These are phyloP conservation scores for Neltuma alba DNA, from an alignment of 306 rosid species.

Conservation along the genomic window DNA sequence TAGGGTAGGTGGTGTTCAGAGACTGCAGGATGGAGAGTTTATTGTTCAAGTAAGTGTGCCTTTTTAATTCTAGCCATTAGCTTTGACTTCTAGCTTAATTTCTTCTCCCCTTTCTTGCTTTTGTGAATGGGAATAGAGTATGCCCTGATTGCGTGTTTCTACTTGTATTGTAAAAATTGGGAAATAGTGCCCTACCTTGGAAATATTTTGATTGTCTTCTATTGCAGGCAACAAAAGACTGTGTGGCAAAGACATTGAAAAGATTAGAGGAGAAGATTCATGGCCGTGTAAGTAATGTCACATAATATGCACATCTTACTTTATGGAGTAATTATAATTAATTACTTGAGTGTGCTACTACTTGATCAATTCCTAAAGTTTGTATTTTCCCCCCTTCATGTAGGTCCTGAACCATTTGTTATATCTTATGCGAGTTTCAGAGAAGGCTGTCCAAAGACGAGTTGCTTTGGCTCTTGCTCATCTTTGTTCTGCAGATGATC, in stretches of 20 bases:
- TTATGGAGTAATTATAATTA: conserved; percentile 23
- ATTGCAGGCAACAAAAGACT: conserved; percentile 95
- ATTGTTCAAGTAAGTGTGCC: conserved; percentile 82
- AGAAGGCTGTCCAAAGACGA: conserved; percentile 78
- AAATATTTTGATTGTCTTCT: conserved; percentile 36
- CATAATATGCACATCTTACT: conserved; percentile 9
- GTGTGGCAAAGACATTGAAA: conserved; percentile 98
- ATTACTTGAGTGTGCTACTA: conserved; percentile 18
- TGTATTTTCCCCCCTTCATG: conserved; percentile 41
- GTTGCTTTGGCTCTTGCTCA: conserved; percentile 97
- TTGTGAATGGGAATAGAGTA: conserved; percentile 26
- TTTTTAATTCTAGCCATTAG: conserved; percentile 5
- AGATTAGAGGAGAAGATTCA: conserved; percentile 98
- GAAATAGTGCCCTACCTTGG: conserved; percentile 16
- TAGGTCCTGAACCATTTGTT: conserved; percentile 89
- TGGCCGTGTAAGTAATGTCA: conserved; percentile 70
- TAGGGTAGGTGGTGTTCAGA: conserved; percentile 96
- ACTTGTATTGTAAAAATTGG: conserved; percentile 12
- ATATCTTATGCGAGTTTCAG: conserved; percentile 88
- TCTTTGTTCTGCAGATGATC: conserved; percentile 85
- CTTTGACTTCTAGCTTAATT: conserved; percentile 16
- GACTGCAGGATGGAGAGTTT: conserved; percentile 96
- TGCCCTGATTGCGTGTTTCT: background rate
- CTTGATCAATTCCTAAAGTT: conserved; percentile 28
- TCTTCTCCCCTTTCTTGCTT: conserved; percentile 25